phyloP scores from a whole-genome alignment of 2,329 filamentous ascomycete genomes.

The Bipolaris victoriae region DNA sequence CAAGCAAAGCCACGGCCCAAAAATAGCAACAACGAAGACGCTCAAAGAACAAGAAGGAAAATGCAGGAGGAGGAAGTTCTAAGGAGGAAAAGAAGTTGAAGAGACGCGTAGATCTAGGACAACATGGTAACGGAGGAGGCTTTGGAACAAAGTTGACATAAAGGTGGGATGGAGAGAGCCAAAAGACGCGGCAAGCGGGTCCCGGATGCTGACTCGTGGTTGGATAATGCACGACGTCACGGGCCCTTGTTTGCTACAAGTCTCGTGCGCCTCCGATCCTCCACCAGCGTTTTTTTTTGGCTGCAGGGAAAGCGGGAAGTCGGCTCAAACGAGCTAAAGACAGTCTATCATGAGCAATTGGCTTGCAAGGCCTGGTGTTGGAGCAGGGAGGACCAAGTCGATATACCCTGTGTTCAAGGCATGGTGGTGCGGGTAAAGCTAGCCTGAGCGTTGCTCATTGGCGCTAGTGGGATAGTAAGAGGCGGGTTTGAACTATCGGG shows the following conservation, averaged over 20 bases:
- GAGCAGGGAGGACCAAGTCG: not conserved
- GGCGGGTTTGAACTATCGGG: too few relatives aligned
- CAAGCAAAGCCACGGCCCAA: not conserved
- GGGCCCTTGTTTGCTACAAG: constrained; percentile 1
- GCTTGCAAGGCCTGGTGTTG: too few relatives aligned
- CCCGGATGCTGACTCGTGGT: not conserved
- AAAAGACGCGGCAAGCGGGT: not conserved
- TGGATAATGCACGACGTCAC: constrained; percentile 15
- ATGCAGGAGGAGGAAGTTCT: not conserved
- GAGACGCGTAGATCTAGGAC: not conserved
- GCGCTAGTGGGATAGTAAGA: not conserved
- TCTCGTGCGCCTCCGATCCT: constrained; percentile 7
- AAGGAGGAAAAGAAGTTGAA: not conserved
- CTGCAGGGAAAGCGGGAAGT: not conserved
- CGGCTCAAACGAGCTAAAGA: too few relatives aligned
- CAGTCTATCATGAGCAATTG: too few relatives aligned
- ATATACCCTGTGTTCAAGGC: not conserved
- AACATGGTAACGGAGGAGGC: not conserved
- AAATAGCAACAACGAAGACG: not conserved
- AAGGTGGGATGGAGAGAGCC: constrained; percentile 2
- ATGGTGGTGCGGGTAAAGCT: not conserved
- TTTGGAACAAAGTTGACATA: not conserved
- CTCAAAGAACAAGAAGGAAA: not conserved
- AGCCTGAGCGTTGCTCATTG: not conserved
- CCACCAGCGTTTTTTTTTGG: not conserved